These are phyloP conservation scores for Russula olivacea DNA, from an alignment of 768 basidiomycete species.

Conservation along the genomic window DNA sequence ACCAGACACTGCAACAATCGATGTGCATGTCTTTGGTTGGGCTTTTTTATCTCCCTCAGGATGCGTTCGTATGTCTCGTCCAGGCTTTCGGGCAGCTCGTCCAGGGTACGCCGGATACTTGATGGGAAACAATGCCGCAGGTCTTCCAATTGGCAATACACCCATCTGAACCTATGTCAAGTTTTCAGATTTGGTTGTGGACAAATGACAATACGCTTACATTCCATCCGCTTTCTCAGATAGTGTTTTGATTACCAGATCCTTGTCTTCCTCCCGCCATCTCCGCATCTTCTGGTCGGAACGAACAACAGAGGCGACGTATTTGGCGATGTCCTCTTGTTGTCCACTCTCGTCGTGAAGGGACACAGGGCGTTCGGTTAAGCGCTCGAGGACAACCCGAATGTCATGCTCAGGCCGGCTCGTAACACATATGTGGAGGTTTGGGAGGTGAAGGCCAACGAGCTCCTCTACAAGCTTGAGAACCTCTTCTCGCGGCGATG, in stretches of 20 bases:
- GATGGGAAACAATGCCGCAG: background rate
- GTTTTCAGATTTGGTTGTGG: background rate
- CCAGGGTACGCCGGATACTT: background rate
- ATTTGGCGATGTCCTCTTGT: background rate
- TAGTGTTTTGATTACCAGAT: slow-evolving; percentile 3
- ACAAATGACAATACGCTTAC: background rate
- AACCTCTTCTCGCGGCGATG: slow-evolving; percentile 8
- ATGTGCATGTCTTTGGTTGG: background rate
- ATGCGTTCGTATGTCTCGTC: slow-evolving; percentile 2
- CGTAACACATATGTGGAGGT: slow-evolving; percentile 11
- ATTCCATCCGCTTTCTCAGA: slow-evolving; percentile 1
- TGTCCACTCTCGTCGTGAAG: slow-evolving; percentile 8
- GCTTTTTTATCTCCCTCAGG: background rate
- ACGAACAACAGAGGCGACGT: background rate
- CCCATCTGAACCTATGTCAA: slow-evolving; percentile 8
- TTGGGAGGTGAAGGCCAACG: background rate
- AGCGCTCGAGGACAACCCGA: background rate
- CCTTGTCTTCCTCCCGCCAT: slow-evolving; percentile 5
- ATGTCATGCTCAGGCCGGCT: slow-evolving; percentile 14
- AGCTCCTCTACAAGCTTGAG: slow-evolving; percentile 1
- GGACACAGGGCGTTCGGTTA: background rate
- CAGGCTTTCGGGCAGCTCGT: background rate
- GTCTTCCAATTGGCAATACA: slow-evolving; percentile 1
- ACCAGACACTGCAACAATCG: background rate
- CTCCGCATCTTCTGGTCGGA: background rate